Conservation (phyloP, 1,139 yeast species). For the Blastobotrys persicus region DNA sequence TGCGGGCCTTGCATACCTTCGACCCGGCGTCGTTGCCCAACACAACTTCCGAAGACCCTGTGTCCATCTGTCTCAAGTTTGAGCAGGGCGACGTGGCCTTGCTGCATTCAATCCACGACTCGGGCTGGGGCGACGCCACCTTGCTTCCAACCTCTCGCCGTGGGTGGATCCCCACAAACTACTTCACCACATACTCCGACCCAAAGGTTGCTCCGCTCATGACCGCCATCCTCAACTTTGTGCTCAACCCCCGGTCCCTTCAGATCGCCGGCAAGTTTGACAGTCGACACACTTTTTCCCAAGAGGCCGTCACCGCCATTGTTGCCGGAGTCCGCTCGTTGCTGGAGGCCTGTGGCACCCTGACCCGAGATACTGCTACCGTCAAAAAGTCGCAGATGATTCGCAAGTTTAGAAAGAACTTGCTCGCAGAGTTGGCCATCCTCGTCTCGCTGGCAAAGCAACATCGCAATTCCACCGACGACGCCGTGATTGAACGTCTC, state of each 20-base stretch:
- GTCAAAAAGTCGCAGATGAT: conserved; percentile 70
- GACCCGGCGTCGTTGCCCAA: conserved; percentile 62
- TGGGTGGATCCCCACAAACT: conserved; percentile 98
- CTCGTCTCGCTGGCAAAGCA: conserved; percentile 85
- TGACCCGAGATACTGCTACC: conserved; percentile 76
- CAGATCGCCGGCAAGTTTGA: conserved; percentile 13
- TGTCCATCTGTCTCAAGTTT: conserved; percentile 81
- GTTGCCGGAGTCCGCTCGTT: conserved; percentile 82
- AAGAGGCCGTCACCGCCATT: conserved; percentile 52
- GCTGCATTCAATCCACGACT: conserved; percentile 83
- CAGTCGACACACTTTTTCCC: conserved; percentile 33
- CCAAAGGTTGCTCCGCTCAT: conserved; percentile 54
- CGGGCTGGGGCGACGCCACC: conserved; percentile 99
- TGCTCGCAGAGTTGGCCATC: conserved; percentile 89
- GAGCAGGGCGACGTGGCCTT: conserved; percentile 77
- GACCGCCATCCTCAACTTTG: conserved; percentile 71
- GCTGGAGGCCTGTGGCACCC: conserved; percentile 75
- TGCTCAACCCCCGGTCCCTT: conserved; percentile 54
- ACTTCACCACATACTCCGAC: conserved; percentile 57
- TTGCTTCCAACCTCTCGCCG: conserved; percentile 64
- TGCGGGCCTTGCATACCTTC: conserved; percentile 74
- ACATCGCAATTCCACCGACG: conserved; percentile 67
- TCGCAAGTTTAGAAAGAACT: conserved; percentile 69
- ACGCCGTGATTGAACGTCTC: conserved; percentile 64
- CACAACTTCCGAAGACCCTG: conserved; percentile 37